Conservation (phyloP, 2,329 filamentous ascomycete genomes). For the Aspergillus sp. region DNA sequence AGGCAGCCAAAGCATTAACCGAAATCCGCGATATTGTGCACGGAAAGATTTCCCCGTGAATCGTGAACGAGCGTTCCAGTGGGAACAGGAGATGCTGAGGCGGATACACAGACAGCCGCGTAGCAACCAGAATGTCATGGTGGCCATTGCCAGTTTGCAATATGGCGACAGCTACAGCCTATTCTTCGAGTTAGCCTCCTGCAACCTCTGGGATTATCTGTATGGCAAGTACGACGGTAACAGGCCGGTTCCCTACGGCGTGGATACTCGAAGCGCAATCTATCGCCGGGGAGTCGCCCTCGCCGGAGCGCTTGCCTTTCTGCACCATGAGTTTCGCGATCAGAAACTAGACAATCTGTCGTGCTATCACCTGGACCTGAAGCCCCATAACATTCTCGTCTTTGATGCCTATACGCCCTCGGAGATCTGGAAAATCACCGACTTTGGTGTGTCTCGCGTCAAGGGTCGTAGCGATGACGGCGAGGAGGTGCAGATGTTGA, state of each 20-base stretch:
- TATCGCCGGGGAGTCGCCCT: conserved; percentile 31
- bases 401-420: conserved; percentile 12
- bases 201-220: conserved; percentile 41
- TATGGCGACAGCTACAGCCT: conserved; percentile 37
- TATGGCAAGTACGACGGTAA: conserved; percentile 15
- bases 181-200: conserved; percentile 42
- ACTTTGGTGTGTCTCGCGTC: conserved; percentile 43
- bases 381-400: conserved; percentile 38
- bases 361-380: conserved; percentile 46
- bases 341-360: conserved; percentile 25
- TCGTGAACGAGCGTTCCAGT: conserved; percentile 8
- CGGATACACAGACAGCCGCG: conserved; percentile 33
- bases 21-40: conserved; percentile 22
- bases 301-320: conserved; percentile 36
- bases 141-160: conserved; percentile 36
- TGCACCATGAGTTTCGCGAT: conserved; percentile 36
- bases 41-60: conserved; percentile 39
- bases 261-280: conserved; percentile 22
- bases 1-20: conserved; percentile 10
- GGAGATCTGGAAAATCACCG: conserved; percentile 40
- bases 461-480: conserved; percentile 27
- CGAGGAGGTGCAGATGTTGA: background rate
- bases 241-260: conserved; percentile 9
- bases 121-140: conserved; percentile 36
- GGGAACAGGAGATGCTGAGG: conserved; percentile 35